Conservation (phyloP, 2,329 filamentous ascomycete genomes). For the Fusarium acutatum region DNA sequence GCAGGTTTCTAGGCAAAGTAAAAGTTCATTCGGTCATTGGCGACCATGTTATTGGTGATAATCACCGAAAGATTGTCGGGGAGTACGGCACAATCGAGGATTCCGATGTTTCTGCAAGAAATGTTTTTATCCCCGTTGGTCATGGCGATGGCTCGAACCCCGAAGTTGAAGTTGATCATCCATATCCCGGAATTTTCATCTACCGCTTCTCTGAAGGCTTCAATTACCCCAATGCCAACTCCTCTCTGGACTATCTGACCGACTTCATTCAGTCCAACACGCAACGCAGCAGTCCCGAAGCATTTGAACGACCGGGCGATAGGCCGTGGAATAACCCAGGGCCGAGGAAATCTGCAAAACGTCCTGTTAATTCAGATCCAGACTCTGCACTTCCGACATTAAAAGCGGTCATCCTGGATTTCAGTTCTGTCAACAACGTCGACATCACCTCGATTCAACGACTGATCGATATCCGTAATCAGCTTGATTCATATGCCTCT, state of each 20-base stretch:
- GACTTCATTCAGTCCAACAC: constrained; percentile 75
- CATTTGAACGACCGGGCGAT: constrained; percentile 74
- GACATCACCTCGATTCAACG: constrained; percentile 93
- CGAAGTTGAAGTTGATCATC: constrained; percentile 77
- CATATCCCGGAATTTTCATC: constrained; percentile 93
- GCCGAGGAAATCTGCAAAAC: constrained; percentile 60
- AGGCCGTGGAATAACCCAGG: constrained; percentile 96
- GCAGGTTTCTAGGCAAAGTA: constrained; percentile 77
- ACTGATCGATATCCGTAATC: constrained; percentile 92
- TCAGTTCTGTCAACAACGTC: constrained; percentile 91
- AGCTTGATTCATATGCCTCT: constrained; percentile 84
- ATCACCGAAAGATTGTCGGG: constrained; percentile 55
- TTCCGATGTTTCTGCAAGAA: constrained; percentile 66
- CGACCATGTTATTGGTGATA: constrained; percentile 75
- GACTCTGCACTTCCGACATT: constrained; percentile 71
- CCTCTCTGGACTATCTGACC: constrained; percentile 83
- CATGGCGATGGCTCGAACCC: constrained; percentile 94
- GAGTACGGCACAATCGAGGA: constrained; percentile 66
- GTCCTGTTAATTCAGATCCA: constrained; percentile 38
- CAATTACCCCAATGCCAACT: constrained; percentile 93
- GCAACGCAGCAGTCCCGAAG: constrained; percentile 76
- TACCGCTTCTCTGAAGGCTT: constrained; percentile 95
- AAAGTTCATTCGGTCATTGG: constrained; percentile 81
- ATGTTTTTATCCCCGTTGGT: constrained; percentile 86
- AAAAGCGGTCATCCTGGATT: constrained; percentile 92